Evolutionary conservation across 768 basidiomycete species (phyloP).

Genomic region (Phanerochaete sordida): DNA sequence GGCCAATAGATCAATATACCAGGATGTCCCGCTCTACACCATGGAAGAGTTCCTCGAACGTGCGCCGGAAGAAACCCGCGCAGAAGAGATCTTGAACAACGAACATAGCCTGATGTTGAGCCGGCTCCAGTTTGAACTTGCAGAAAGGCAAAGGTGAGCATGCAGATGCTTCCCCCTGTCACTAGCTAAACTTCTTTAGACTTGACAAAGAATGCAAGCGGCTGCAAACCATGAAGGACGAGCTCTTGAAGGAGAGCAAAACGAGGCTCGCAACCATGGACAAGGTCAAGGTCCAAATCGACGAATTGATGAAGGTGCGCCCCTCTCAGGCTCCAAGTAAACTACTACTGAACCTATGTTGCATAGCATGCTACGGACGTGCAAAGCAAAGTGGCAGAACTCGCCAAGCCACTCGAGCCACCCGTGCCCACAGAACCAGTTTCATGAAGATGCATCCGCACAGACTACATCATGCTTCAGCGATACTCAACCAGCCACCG

Average conservation of each 20-base stretch:
- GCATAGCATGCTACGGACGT: constrained; percentile 63
- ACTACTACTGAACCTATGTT: background rate
- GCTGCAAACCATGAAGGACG: constrained; percentile 67
- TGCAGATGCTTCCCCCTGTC: constrained; percentile 7
- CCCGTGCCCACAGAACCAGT: background rate
- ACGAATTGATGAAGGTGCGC: constrained; percentile 66
- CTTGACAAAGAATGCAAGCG: constrained; percentile 70
- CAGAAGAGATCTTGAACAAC: constrained; percentile 57
- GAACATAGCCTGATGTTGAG: constrained; percentile 87
- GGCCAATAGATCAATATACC: constrained; percentile 71
- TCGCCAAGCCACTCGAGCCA: constrained; percentile 32
- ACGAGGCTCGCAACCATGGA: constrained; percentile 70
- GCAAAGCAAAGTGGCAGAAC: constrained; percentile 72
- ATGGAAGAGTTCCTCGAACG: constrained; percentile 64
- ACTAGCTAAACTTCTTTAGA: constrained; percentile 33
- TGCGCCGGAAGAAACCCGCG: constrained; percentile 66
- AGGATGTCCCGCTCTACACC: constrained; percentile 75
- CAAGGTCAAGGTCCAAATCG: constrained; percentile 74
- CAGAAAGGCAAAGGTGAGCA: constrained; percentile 79
- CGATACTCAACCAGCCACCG: too few species aligned
- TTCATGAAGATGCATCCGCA: background rate
- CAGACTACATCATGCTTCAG: background rate
- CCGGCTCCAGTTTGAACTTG: constrained; percentile 81
- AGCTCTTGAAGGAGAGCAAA: constrained; percentile 77
- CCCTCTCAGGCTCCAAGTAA: background rate